phyloP scores from a whole-genome alignment of 805 yeast genomes.

The Candida pini region DNA sequence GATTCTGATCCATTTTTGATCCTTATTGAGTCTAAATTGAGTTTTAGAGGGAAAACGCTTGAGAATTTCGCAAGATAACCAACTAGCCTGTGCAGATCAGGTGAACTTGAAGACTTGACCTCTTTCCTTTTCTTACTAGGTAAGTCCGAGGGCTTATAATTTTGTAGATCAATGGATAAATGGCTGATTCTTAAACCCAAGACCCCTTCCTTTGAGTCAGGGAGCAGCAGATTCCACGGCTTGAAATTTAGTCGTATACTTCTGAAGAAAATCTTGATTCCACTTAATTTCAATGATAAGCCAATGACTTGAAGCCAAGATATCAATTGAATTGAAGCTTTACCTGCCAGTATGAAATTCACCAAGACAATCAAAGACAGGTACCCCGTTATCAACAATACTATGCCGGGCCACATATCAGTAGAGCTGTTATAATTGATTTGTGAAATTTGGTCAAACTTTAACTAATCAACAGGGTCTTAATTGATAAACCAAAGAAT shows the following conservation, averaged over 20 bases:
- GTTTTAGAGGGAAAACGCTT: constrained; percentile 1
- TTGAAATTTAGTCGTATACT: constrained; percentile 13
- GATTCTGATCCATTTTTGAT: constrained; percentile 1
- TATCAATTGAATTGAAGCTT: constrained; percentile 17
- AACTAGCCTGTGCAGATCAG: too few relatives aligned
- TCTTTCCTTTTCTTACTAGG: too few relatives aligned
- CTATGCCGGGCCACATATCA: too few relatives aligned
- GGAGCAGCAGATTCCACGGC: constrained; percentile 12
- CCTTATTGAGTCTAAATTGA: neutral
- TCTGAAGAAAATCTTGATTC: constrained; percentile 6
- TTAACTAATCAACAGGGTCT: too few relatives aligned
- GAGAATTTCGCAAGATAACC: too few relatives aligned
- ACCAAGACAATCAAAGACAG: constrained; percentile 5
- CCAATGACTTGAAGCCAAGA: constrained; percentile 20
- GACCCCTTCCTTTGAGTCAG: neutral
- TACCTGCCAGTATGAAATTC: constrained; percentile 15
- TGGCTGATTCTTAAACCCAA: neutral
- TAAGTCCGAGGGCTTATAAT: too few relatives aligned
- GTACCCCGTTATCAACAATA: constrained; percentile 5
- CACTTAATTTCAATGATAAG: constrained; percentile 7
- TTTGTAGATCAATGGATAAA: neutral
- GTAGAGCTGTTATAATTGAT: too few relatives aligned
- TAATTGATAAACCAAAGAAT: too few relatives aligned
- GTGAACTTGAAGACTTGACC: too few relatives aligned
- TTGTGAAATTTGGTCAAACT: too few relatives aligned